Base-by-base conservation (phyloP, 2,329 filamentous ascomycete genomes). In the Fonsecaea monophora region DNA sequence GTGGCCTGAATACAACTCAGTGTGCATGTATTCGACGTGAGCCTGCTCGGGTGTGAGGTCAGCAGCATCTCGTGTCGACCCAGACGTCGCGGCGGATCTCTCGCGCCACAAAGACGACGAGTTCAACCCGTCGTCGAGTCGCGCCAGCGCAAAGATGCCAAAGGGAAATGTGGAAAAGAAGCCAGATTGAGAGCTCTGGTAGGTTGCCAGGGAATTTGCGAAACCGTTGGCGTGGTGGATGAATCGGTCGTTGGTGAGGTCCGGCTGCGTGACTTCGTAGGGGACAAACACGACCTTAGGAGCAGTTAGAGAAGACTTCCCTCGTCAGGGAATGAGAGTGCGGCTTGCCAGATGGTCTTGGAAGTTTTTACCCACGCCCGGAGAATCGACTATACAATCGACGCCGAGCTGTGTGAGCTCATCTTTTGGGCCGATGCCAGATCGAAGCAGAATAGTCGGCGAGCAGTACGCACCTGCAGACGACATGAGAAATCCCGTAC, bases 111-210 rank as follows among this genome's bases (percentile, higher is more conserved):
- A 9, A 34, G 32, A 8, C 6, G 42, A 53, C 42, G 58, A 53
- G 35, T 35, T 21, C 0, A 90, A 81, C 7, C 86, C 83, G 6
- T 87, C 82, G 66, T 88, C 86, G 0, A 90, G 78, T 13, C 87
- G 82, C 4, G 86, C 84, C 70, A 83, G 90, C 15, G 83, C 86
- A 65, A 89, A 89, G 12, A 81, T 80, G 45, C 87, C 87, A 59
- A 89, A 89, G 13, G 87, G 87, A 71, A 89, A 88, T 0, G 81
- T 83, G 1, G 87, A 85, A 0, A 89, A 77, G 42, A 86, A 80
- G 1, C 87, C 87, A 0, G 80, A 79, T 72, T 86, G 87, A 58
- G 84, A 81, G 30, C 86, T 82, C 73, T 86, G 82, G 82, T 85
- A 89, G 84, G 79, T 5, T 79, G 74, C 70, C 84, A 84, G 0